These are phyloP conservation scores for Solanum tarapatanum DNA, from an alignment of 257 asterid species.

Conservation along the genomic window DNA sequence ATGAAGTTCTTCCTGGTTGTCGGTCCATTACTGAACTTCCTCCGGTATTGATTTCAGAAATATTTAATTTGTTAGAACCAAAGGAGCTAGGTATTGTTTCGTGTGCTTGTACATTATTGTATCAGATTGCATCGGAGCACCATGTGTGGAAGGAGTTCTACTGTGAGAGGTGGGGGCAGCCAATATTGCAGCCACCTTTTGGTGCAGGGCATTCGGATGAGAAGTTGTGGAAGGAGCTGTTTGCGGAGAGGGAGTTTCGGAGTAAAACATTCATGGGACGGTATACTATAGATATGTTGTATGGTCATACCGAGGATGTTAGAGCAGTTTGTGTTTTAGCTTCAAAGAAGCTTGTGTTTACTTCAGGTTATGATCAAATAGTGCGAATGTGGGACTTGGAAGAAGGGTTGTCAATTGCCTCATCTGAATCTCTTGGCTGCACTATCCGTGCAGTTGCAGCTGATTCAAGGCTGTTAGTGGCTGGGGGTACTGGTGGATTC, in stretches of 20 bases:
- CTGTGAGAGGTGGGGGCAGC: conserved; percentile 88
- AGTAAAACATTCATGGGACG: conserved; percentile 84
- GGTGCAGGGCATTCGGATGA: conserved; percentile 38
- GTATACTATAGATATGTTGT: conserved; percentile 53
- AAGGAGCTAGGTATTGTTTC: conserved; percentile 80
- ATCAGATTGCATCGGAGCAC: conserved; percentile 69
- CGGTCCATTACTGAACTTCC: conserved; percentile 70
- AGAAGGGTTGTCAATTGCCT: conserved; percentile 68
- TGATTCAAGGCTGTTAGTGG: conserved; percentile 67
- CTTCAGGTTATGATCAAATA: conserved; percentile 91
- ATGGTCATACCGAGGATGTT: conserved; percentile 89
- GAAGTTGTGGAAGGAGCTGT: conserved; percentile 80
- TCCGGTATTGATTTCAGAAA: conserved; percentile 58
- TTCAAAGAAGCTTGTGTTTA: conserved; percentile 77
- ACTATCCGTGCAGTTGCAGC: conserved; percentile 91
- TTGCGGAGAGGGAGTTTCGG: conserved; percentile 80
- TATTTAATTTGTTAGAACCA: conserved; percentile 71
- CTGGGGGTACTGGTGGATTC: conserved; percentile 92
- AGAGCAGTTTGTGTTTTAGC: conserved; percentile 58
- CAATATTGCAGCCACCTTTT: conserved; percentile 14
- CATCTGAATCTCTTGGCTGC: conserved; percentile 73
- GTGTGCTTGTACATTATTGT: conserved; percentile 58
- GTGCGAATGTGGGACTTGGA: conserved; percentile 93
- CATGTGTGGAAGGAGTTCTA: conserved; percentile 84
- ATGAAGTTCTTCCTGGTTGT: conserved; percentile 13